Conservation (phyloP, 495 filamentous ascomycete species). For the Lasiosphaeris hirsuta region DNA sequence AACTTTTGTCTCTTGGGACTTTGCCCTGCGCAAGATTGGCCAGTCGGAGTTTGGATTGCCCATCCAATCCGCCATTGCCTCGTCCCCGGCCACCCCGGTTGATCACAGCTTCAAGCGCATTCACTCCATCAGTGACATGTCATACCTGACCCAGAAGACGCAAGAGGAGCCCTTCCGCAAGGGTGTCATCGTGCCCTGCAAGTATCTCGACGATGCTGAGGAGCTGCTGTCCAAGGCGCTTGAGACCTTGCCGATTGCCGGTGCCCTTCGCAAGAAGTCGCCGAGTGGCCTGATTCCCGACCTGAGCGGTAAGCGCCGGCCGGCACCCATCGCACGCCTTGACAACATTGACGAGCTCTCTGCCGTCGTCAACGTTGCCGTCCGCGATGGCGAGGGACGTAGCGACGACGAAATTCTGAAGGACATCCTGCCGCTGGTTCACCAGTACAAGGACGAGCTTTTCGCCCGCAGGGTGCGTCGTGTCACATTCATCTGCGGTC, state of each 20-base stretch:
- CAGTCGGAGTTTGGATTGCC: slow-evolving; percentile 83
- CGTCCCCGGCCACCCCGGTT: slow-evolving; percentile 80
- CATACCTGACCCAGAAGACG: slow-evolving; percentile 67
- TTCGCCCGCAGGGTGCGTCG: slow-evolving; percentile 76
- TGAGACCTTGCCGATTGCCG: slow-evolving; percentile 66
- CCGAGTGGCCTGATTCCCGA: slow-evolving; percentile 63
- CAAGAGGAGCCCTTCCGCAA: slow-evolving; percentile 76
- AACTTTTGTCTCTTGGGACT: slow-evolving; percentile 89
- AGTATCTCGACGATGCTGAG: slow-evolving; percentile 89
- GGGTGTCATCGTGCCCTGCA: slow-evolving; percentile 90
- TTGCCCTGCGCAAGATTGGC: slow-evolving; percentile 85
- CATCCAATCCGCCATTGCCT: slow-evolving; percentile 68
- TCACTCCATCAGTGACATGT: slow-evolving; percentile 94
- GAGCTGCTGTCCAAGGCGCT: slow-evolving; percentile 78
- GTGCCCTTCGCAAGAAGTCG: slow-evolving; percentile 37
- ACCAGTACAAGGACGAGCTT: slow-evolving; percentile 82
- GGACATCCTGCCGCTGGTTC: slow-evolving; percentile 69
- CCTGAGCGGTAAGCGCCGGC: slow-evolving; percentile 67
- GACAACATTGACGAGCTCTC: slow-evolving; percentile 71
- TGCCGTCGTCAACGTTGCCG: slow-evolving; percentile 85
- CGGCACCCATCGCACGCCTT: slow-evolving; percentile 37
- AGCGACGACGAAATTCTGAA: slow-evolving; percentile 78
- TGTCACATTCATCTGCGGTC: slow-evolving; percentile 93
- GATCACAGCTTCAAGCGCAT: slow-evolving; percentile 70
- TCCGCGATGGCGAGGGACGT: slow-evolving; percentile 82